Conservation (phyloP, 495 filamentous ascomycete species). For the Aspergillus hancockii region DNA sequence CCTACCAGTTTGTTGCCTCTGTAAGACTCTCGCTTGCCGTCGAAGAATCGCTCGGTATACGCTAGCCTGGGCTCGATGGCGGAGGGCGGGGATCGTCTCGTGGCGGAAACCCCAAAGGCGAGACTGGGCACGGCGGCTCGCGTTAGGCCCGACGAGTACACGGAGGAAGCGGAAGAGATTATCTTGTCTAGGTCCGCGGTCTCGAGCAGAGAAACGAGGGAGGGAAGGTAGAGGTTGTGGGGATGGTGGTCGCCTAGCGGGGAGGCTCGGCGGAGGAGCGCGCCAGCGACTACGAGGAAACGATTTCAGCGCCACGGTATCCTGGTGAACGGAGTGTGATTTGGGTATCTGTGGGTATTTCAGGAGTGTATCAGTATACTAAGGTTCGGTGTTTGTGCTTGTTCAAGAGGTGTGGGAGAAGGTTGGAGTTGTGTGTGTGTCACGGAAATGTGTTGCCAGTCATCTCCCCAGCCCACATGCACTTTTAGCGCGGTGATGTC, state of each 20-base stretch:
- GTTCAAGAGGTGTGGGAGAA: neutral
- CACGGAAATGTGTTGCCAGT: neutral
- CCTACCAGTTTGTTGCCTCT: constrained; percentile 26
- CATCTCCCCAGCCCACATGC: neutral
- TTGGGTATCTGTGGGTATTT: neutral
- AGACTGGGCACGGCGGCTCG: constrained; percentile 59
- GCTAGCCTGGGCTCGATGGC: constrained; percentile 67
- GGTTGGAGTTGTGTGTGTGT: neutral
- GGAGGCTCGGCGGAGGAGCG: constrained; percentile 21
- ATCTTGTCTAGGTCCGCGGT: constrained; percentile 15
- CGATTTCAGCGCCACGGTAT: constrained; percentile 46
- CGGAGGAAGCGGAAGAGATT: constrained; percentile 33
- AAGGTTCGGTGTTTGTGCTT: neutral
- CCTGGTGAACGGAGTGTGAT: neutral
- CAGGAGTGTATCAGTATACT: neutral
- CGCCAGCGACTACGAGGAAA: constrained; percentile 34
- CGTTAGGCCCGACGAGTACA: constrained; percentile 57
- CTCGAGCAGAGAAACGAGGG: constrained; percentile 15
- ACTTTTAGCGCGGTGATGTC: neutral
- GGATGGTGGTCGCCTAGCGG: constrained; percentile 23
- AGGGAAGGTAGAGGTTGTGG: constrained; percentile 23
- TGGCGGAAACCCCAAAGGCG: constrained; percentile 66
- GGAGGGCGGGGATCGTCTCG: constrained; percentile 71
- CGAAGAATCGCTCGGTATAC: constrained; percentile 73
- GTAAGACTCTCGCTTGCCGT: constrained; percentile 56